Evolutionary conservation across 2,329 filamentous ascomycete species (phyloP).

Genomic region (Laburnicola sp.): DNA sequence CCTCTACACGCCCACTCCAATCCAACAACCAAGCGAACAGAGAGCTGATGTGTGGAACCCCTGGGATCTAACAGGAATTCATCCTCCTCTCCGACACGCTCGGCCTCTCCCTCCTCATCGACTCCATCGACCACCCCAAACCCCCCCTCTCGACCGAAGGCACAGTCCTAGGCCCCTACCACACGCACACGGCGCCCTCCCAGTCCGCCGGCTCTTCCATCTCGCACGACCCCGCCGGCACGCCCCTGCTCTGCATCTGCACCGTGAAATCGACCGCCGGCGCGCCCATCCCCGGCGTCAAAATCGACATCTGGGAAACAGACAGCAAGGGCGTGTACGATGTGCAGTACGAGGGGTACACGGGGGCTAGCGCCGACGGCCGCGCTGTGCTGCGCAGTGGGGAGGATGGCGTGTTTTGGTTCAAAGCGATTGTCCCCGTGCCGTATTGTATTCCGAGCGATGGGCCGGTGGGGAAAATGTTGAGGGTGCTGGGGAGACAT

Average conservation of each 20-base stretch:
- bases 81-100: constrained; percentile 81
- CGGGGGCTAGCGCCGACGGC: constrained; percentile 64
- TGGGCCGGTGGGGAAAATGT: constrained; percentile 63
- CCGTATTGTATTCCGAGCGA: constrained; percentile 84
- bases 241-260: constrained; percentile 73
- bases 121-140: constrained; percentile 83
- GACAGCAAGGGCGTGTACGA: constrained; percentile 81
- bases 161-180: constrained; percentile 80
- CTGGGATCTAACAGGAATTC: constrained; percentile 62
- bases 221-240: constrained; percentile 69
- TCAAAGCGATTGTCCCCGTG: constrained; percentile 81
- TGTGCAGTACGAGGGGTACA: constrained; percentile 70
- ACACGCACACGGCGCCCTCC: constrained; percentile 73
- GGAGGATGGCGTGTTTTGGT: constrained; percentile 76
- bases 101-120: constrained; percentile 77
- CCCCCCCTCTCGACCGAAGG: constrained; percentile 71
- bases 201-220: constrained; percentile 63
- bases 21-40: background rate
- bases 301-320: constrained; percentile 84
- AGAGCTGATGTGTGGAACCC: background rate
- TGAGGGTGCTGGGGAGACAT: constrained; percentile 35
- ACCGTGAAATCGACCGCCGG: constrained; percentile 68
- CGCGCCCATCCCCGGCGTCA: constrained; percentile 65
- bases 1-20: background rate
- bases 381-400: constrained; percentile 72